A percentile compares a stretch with the other conserved stretches of the same genome.
These are phyloP conservation scores for Tulasnella sp. DNA, from an alignment of 768 basidiomycete species.

Conservation along the genomic window DNA sequence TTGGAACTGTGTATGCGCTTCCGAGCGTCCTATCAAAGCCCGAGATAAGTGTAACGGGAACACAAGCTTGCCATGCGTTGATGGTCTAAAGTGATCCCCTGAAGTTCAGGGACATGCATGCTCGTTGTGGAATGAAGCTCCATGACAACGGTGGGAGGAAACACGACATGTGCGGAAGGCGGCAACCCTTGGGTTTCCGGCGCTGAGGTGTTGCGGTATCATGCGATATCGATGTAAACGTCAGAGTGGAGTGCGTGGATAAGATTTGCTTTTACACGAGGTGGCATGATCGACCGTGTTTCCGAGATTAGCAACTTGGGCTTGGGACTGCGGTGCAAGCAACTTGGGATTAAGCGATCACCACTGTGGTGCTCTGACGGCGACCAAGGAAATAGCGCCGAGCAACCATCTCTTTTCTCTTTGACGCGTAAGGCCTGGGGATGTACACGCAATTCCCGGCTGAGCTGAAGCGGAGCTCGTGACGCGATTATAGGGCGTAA, in stretches of 20 bases:
- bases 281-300: neutral
- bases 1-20: neutral
- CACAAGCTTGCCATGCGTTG: neutral
- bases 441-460: neutral
- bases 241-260: neutral
- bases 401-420: neutral
- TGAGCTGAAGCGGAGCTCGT: neutral
- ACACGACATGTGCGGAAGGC: neutral
- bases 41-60: neutral
- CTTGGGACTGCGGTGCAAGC: neutral
- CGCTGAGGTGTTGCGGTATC: neutral
- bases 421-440: neutral
- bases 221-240: neutral
- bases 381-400: neutral
- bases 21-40: neutral
- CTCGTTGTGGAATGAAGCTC: neutral
- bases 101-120: neutral
- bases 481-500: neutral
- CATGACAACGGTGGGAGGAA: slow-evolving; percentile 1
- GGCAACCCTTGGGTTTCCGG: neutral
- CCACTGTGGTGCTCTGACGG: neutral
- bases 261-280: slow-evolving; percentile 2
- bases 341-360: neutral
- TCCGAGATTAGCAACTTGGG: neutral
- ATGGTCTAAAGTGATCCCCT: neutral